Conservation (phyloP, 192 early-diverging fungal genomes). For the Coemansia erecta region DNA sequence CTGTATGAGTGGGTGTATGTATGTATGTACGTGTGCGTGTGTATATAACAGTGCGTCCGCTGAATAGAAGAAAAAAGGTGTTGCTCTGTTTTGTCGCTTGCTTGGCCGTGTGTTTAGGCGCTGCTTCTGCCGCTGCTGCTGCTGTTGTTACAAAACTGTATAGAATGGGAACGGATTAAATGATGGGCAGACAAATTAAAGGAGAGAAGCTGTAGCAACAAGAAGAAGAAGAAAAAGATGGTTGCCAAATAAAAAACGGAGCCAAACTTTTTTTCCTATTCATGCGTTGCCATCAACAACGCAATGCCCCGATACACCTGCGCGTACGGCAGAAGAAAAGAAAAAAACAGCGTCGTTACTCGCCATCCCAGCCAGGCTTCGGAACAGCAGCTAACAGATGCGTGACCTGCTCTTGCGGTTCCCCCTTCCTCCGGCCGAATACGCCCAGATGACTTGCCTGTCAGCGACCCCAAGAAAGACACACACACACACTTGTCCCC, state of each 20-base stretch:
- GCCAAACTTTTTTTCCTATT: neutral
- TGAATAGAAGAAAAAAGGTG: no score
- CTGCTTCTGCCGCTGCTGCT: neutral
- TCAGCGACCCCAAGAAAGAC: no score
- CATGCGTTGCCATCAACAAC: neutral
- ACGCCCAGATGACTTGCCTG: no score
- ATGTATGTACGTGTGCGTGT: constrained; percentile 13
- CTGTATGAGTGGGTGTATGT: no score
- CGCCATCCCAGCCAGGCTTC: no score
- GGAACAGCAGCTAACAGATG: no score
- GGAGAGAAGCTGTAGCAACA: neutral
- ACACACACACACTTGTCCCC: no score
- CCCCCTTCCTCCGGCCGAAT: no score
- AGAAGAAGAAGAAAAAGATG: neutral
- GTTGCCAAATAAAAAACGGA: constrained; percentile 1
- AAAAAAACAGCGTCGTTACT: no score
- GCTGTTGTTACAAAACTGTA: neutral
- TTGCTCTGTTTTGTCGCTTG: neutral
- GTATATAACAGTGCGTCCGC: neutral
- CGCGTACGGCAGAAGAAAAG: no score
- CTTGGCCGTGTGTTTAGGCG: neutral
- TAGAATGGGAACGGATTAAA: neutral
- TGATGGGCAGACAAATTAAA: neutral
- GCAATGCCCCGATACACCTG: no score
- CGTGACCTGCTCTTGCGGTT: no score